Evolutionary conservation across 768 basidiomycete genomes (phyloP), one percentile per base, ranked within the genome.

Genomic region (Nidula microcarpa): DNA sequence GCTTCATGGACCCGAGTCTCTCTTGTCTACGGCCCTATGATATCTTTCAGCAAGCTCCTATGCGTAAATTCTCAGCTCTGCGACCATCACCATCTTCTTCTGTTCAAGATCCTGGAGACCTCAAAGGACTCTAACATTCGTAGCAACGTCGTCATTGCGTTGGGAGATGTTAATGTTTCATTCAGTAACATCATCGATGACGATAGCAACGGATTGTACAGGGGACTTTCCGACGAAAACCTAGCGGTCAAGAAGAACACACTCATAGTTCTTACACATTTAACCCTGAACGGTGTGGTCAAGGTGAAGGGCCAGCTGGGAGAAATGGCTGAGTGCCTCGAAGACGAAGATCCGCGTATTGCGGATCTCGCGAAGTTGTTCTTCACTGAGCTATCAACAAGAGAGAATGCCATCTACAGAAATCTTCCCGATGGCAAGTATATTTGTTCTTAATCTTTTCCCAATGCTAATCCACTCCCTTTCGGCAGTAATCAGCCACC

Each of bases 251-350:
- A 98, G 84, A 98, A 98, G 79, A 98, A 98, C 71, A 97, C 96
- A 35, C 80, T 99, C 44, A 98, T 98, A 96, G 97, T 98, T 33
- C 77, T 98, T 52, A 96, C 94, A 9, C 94, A 98, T 67, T 73
- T 99, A 55, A 98, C 98, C 64, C 73, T 99, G 56, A 98, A 98
- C 62, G 96, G 96, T 2, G 98, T 98, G 97, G 91, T 99, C 79
- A 99, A 98, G 70, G 95, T 98, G 60, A 98, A 99, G 71, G 97
- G 97, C 1, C 96, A 99, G 66, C 77, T 99, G 6, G 97, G 97
- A 14, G 97, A 99, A 77, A 98, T 99, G 96, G 97, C 96, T n/a
- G 98, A 99, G 70, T 98, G 97, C 65, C 72, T 98, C 6, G 94
- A 98, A 71, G 96, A 98, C 68, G 77, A 81, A 18, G 96, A 98